A percentile compares a stretch with the other conserved stretches of the same genome.
Evolutionary conservation across 139 green algal genomes (phyloP).

Genomic region (Coccomyxa sp.): DNA sequence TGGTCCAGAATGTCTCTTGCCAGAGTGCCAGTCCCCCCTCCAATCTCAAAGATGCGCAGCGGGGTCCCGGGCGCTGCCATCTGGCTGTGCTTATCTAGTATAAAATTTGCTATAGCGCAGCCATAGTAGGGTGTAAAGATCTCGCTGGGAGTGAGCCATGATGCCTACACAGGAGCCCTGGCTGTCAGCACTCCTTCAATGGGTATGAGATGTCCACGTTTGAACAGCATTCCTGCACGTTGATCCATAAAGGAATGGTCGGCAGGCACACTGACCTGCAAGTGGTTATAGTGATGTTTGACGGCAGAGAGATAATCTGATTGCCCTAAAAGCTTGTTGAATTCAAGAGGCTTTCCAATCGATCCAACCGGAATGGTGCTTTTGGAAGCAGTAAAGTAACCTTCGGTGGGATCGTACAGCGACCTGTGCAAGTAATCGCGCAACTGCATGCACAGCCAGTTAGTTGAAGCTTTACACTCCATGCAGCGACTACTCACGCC

Average conservation of each 20-base stretch:
- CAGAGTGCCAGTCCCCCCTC: constrained; percentile 75
- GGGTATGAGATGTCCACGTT: no score
- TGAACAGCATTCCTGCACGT: no score
- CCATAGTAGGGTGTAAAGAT: constrained; percentile 78
- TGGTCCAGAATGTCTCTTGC: constrained; percentile 71
- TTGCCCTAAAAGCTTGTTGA: constrained; percentile 10
- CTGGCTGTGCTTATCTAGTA: constrained; percentile 28
- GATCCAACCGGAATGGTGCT: constrained; percentile 18
- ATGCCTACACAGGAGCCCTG: constrained; percentile 19
- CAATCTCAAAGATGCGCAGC: constrained; percentile 73
- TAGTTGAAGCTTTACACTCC: no score
- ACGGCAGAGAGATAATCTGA: constrained; percentile 22
- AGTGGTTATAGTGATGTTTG: constrained; percentile 15
- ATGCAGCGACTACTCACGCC: no score
- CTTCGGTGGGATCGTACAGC: constrained; percentile 15
- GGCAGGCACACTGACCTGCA: constrained; percentile 5
- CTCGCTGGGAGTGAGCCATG: constrained; percentile 78
- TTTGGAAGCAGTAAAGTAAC: constrained; percentile 27
- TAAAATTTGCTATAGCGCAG: constrained; percentile 41
- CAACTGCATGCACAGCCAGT: neutral
- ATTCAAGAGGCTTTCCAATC: constrained; percentile 23
- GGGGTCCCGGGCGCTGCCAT: constrained; percentile 16
- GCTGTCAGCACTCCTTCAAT: no score
- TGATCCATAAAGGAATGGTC: no score
- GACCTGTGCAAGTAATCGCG: neutral